These are phyloP conservation scores for Echites panduratus DNA, from an alignment of 257 asterid genomes.

Conservation along the genomic window DNA sequence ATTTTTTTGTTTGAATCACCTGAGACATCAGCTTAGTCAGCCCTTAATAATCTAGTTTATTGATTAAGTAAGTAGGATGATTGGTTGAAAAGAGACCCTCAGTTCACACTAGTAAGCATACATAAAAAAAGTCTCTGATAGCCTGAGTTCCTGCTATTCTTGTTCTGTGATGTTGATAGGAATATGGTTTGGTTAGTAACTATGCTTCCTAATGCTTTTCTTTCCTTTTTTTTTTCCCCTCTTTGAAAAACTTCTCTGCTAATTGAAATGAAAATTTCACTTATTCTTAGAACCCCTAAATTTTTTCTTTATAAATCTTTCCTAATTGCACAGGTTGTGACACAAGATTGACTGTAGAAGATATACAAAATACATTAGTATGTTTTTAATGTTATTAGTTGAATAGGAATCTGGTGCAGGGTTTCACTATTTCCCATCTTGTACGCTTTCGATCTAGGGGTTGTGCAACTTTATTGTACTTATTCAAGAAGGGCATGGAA, in stretches of 20 bases:
- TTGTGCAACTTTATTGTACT: neutral
- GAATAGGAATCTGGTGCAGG: neutral
- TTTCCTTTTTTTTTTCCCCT: neutral
- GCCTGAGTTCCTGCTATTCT: neutral
- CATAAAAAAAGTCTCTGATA: too few species aligned
- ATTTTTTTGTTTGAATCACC: neutral
- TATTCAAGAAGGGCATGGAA: too few species aligned
- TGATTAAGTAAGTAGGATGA: neutral
- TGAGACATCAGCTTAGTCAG: neutral
- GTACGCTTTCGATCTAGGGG: constrained; percentile 25
- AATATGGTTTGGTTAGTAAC: too few species aligned
- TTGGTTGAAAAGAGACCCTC: neutral
- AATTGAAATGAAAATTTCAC: neutral
- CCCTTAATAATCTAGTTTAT: neutral
- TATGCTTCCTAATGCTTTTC: neutral
- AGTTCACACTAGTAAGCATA: too few species aligned
- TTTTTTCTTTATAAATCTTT: neutral
- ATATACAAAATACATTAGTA: too few species aligned
- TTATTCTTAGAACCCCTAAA: neutral
- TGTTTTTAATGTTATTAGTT: neutral
- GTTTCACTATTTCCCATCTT: neutral
- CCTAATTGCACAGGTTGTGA: neutral
- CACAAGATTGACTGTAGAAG: neutral
- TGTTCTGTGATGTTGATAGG: neutral
- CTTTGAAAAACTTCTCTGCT: neutral